These are phyloP conservation scores for Exophiala lecanii-corni DNA, from an alignment of 2,329 filamentous ascomycete species.

Conservation along the genomic window DNA sequence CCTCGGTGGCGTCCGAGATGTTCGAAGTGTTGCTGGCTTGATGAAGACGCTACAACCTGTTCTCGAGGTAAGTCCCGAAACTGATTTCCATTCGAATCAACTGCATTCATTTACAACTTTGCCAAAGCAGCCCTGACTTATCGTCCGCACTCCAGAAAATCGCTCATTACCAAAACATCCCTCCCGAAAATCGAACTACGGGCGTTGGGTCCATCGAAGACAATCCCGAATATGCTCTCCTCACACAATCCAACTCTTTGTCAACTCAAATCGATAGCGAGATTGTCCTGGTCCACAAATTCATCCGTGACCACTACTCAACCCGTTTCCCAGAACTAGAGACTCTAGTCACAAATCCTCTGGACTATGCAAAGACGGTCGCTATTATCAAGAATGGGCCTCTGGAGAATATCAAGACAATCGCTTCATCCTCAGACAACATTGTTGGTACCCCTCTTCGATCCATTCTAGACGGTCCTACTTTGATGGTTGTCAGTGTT, in stretches of 20 bases:
- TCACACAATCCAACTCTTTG: constrained; percentile 82
- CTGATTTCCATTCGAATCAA: constrained; percentile 24
- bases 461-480: constrained; percentile 78
- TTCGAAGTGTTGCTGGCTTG: constrained; percentile 71
- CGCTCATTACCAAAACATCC: constrained; percentile 65
- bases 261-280: constrained; percentile 93
- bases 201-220: constrained; percentile 82
- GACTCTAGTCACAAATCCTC: constrained; percentile 78
- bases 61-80: constrained; percentile 64
- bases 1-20: constrained; percentile 66
- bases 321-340: constrained; percentile 90
- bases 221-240: constrained; percentile 82
- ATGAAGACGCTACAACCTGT: constrained; percentile 79
- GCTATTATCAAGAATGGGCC: constrained; percentile 89
- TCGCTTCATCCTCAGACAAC: constrained; percentile 75
- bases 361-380: constrained; percentile 94
- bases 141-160: constrained; percentile 66
- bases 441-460: constrained; percentile 69
- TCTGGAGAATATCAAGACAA: constrained; percentile 76
- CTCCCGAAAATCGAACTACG: constrained; percentile 58
- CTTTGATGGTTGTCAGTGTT: constrained; percentile 91
- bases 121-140: constrained; percentile 64
- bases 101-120: constrained; percentile 58
- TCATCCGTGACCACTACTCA: constrained; percentile 93
- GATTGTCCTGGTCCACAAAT: constrained; percentile 90